A percentile compares a stretch with the other conserved stretches of the same genome.
Conservation (phyloP, 2,329 filamentous ascomycete genomes). For the Pseudogymnoascus sp. region DNA sequence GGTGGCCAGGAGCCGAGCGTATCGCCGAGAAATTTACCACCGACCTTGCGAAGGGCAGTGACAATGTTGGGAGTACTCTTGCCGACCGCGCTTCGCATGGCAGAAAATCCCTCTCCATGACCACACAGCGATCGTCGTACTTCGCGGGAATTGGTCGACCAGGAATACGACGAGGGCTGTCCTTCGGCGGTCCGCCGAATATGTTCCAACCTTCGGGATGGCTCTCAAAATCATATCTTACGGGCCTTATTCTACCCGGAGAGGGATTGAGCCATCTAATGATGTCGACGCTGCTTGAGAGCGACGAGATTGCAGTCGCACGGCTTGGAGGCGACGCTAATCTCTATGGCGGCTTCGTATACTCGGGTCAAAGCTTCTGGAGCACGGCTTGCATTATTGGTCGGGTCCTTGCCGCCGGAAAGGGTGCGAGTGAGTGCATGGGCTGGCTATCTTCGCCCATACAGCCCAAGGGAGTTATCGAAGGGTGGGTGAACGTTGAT, state of each 20-base stretch:
- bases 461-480: conserved; percentile 41
- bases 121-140: conserved; percentile 23
- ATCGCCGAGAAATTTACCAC: conserved; percentile 21
- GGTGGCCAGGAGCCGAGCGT: conserved; percentile 53
- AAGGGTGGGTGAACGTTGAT: conserved; percentile 54
- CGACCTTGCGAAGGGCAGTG: conserved; percentile 25
- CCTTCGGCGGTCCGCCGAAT: conserved; percentile 42
- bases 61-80: conserved; percentile 22
- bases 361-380: conserved; percentile 59
- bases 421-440: conserved; percentile 57
- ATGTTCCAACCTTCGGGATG: conserved; percentile 53
- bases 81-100: background rate
- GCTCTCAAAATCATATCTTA: conserved; percentile 61
- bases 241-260: conserved; percentile 56
- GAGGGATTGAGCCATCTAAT: conserved; percentile 56
- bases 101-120: conserved; percentile 26
- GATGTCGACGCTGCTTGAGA: conserved; percentile 59
- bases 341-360: conserved; percentile 57
- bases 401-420: conserved; percentile 54
- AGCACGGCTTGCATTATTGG: conserved; percentile 59
- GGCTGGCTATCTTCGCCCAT: conserved; percentile 60
- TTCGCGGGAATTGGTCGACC: conserved; percentile 27
- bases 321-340: conserved; percentile 53
- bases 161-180: conserved; percentile 19
- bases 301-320: conserved; percentile 51